phyloP scores from a whole-genome alignment of 2,329 filamentous ascomycete genomes.

The Monilinia vaccinii-corymbosi region DNA sequence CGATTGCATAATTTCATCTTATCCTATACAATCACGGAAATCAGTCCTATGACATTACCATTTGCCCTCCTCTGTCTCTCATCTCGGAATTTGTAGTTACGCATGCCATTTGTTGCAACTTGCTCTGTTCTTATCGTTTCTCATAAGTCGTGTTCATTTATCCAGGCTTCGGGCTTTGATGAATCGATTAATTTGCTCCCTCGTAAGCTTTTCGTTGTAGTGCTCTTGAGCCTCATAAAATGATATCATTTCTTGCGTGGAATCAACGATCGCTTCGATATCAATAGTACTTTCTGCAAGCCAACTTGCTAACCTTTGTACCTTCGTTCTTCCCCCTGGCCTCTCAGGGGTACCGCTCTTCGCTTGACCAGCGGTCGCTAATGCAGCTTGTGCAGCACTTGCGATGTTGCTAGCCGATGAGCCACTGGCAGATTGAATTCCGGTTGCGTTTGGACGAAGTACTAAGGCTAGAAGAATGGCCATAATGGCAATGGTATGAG shows the following conservation, averaged over 20 bases:
- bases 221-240: slow-evolving; percentile 49
- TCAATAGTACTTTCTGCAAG: slow-evolving; percentile 62
- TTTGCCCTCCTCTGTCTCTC: neutral
- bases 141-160: slow-evolving; percentile 20
- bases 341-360: slow-evolving; percentile 20
- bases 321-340: slow-evolving; percentile 22
- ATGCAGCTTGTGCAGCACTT: slow-evolving; percentile 27
- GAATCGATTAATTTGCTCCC: slow-evolving; percentile 31
- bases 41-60: neutral
- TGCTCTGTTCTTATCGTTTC: neutral
- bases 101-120: neutral
- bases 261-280: slow-evolving; percentile 59
- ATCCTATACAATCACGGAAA: no score
- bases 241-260: slow-evolving; percentile 63
- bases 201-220: slow-evolving; percentile 31
- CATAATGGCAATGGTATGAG: slow-evolving; percentile 60
- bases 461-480: slow-evolving; percentile 62
- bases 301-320: slow-evolving; percentile 54
- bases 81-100: neutral
- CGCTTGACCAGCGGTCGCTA: slow-evolving; percentile 23
- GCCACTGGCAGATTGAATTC: slow-evolving; percentile 34
- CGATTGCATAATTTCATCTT: neutral
- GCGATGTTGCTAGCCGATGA: slow-evolving; percentile 28
- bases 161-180: slow-evolving; percentile 30
- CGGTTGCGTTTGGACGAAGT: slow-evolving; percentile 47